Base-by-base conservation (phyloP, 306 rosid species). In the Quercus gilva region DNA sequence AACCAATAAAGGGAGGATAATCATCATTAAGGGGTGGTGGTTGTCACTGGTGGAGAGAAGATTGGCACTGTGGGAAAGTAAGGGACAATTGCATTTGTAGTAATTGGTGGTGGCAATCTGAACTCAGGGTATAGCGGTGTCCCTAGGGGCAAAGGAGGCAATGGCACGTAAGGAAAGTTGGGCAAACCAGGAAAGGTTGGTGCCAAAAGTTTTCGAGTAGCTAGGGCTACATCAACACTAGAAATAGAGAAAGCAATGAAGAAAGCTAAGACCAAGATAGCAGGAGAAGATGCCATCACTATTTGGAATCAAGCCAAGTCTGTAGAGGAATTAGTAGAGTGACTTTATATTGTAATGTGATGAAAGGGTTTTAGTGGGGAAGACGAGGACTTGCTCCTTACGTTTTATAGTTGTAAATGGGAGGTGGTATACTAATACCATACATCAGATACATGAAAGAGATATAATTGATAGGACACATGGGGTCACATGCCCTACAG, bases 151-250 rank as follows among this genome's bases (percentile, higher is more conserved):
- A 65, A 35, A 28, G 35, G 11, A 29, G 55, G 74, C 20, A 67
- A 5, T 18, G 9, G 4, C 5, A 61, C 45, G 45, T 41, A n/a
- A 1, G 71, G 60, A 61, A 60, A 7, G 20, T 19, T 2, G 56
- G 63, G 76, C 45, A 28, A 19, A n/a, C 9, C 25, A n/a, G 72
- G 15, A 2, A 19, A 51, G n/a, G 37, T 53, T n/a, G 65, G 65
- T 20, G 23, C 55, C 7, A 76, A 33, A 28, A 76, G 74, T 52
- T 76, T 76, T 55, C 80, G 74, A 33, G 79, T 21, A 23, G 73
- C 53, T 1, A 4, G 51, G 19, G 74, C 80, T 4, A 51, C 57
- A 15, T 74, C n/a, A 1, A 14, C 10, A 55, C 41, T 37, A 2
- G 14, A 55, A 14, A 33, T 0, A 37, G 5, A 77, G 43, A 55